These are phyloP conservation scores for Babjeviella inositovora DNA, from an alignment of 805 yeast genomes.

Conservation along the genomic window DNA sequence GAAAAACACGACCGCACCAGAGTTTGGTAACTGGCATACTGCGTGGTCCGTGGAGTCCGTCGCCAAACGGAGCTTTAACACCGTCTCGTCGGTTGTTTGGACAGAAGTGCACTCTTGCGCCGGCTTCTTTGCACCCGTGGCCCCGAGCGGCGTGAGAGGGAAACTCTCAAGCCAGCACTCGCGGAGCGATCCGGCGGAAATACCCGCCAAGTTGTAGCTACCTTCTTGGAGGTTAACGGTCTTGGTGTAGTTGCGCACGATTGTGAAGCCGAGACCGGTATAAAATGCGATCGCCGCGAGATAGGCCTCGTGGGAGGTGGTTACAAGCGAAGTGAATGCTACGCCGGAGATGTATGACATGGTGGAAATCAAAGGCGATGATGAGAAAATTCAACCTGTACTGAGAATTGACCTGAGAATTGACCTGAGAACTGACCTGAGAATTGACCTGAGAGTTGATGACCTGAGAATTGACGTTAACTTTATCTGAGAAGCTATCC, in stretches of 20 bases:
- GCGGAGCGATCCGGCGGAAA: slow-evolving; percentile 47
- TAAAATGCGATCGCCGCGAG: slow-evolving; percentile 37
- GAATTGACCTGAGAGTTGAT: no score
- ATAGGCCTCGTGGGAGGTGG: slow-evolving; percentile 29
- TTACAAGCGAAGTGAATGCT: slow-evolving; percentile 47
- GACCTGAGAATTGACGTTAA: no score
- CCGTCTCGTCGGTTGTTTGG: neutral
- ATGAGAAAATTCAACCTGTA: no score
- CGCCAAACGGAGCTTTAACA: no score
- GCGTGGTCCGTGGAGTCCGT: no score
- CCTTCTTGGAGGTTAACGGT: slow-evolving; percentile 17
- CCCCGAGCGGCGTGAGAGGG: slow-evolving; percentile 18
- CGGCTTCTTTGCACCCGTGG: neutral
- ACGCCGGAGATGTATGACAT: slow-evolving; percentile 13
- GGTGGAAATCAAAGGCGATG: no score
- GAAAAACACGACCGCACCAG: slow-evolving; percentile 21
- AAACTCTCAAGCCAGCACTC: slow-evolving; percentile 65
- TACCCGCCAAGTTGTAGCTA: slow-evolving; percentile 23
- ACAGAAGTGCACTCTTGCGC: slow-evolving; percentile 1
- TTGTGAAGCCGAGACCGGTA: slow-evolving; percentile 39
- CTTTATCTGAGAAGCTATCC: no score
- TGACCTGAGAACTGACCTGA: no score
- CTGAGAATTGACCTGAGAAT: no score
- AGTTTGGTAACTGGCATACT: no score
- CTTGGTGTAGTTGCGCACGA: slow-evolving; percentile 44